Evolutionary conservation across 805 yeast genomes (phyloP).

Genomic region (Nakazawaea ernobii): DNA sequence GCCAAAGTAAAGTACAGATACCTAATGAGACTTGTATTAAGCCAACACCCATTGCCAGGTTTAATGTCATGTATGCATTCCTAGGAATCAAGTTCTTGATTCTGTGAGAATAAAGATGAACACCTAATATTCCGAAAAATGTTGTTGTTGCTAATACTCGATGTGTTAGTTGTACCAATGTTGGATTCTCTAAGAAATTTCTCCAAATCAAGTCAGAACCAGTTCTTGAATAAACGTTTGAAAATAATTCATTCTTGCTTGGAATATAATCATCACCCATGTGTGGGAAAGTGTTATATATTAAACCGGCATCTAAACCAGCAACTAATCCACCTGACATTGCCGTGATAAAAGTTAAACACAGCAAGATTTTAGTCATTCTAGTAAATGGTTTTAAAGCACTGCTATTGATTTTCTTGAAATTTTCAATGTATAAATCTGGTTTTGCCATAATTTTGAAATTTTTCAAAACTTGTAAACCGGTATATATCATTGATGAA

Average conservation of each 20-base stretch:
- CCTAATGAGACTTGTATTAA: constrained; percentile 82
- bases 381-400: constrained; percentile 52
- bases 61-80: constrained; percentile 50
- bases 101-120: constrained; percentile 63
- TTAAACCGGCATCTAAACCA: constrained; percentile 95
- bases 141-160: constrained; percentile 80
- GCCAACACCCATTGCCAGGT: constrained; percentile 76
- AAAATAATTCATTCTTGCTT: constrained; percentile 68
- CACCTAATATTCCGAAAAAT: constrained; percentile 60
- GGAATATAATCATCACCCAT: constrained; percentile 90
- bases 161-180: constrained; percentile 91
- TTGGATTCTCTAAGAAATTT: constrained; percentile 89
- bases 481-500: constrained; percentile 87
- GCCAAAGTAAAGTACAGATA: constrained; percentile 73
- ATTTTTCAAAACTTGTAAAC: constrained; percentile 76
- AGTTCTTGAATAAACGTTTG: constrained; percentile 62
- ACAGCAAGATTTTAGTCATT: constrained; percentile 50
- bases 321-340: constrained; percentile 99
- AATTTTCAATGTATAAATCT: constrained; percentile 41
- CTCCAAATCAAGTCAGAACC: constrained; percentile 82
- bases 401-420: constrained; percentile 59
- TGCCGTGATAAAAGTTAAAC: constrained; percentile 78
- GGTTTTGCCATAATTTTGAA: constrained; percentile 65
- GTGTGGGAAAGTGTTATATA: constrained; percentile 92
- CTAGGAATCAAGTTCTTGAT: constrained; percentile 53